These are phyloP conservation scores for Trichocladium antarcticum DNA, from an alignment of 495 filamentous ascomycete genomes.

Conservation along the genomic window DNA sequence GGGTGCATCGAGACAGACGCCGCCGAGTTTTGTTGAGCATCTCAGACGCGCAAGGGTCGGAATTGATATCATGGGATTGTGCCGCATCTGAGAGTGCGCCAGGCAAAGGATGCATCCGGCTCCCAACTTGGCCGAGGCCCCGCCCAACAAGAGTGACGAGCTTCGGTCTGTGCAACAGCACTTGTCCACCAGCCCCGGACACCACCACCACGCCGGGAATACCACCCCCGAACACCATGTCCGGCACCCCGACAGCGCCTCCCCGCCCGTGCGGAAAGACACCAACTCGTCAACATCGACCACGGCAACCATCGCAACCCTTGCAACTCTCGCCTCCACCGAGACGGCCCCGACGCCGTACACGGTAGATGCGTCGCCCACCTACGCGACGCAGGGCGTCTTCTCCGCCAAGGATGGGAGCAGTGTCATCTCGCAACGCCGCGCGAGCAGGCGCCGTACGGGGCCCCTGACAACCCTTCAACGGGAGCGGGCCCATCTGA, in stretches of 20 bases:
- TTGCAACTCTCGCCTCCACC: conserved; percentile 28
- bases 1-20: not conserved
- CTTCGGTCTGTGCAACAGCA: conserved; percentile 25
- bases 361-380: conserved; percentile 33
- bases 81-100: conserved; percentile 9
- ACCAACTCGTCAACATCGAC: conserved; percentile 40
- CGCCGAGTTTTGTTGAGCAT: not conserved
- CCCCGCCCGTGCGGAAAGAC: conserved; percentile 37
- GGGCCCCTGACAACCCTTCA: conserved; percentile 37
- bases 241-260: conserved; percentile 24
- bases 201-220: conserved; percentile 15
- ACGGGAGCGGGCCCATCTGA: conserved; percentile 39
- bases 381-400: conserved; percentile 29
- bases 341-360: conserved; percentile 35
- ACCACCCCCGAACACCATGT: conserved; percentile 25
- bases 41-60: not conserved
- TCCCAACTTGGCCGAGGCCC: conserved; percentile 34
- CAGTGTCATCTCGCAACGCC: conserved; percentile 34
- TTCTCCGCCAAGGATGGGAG: conserved; percentile 40
- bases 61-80: conserved; percentile 19
- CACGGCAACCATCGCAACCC: conserved; percentile 27
- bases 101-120: conserved; percentile 34
- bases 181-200: conserved; percentile 7
- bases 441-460: conserved; percentile 36
- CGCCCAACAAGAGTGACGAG: conserved; percentile 32